Evolutionary conservation across 2,329 filamentous ascomycete genomes (phyloP).

Genomic region (Aspergillus fructus): DNA sequence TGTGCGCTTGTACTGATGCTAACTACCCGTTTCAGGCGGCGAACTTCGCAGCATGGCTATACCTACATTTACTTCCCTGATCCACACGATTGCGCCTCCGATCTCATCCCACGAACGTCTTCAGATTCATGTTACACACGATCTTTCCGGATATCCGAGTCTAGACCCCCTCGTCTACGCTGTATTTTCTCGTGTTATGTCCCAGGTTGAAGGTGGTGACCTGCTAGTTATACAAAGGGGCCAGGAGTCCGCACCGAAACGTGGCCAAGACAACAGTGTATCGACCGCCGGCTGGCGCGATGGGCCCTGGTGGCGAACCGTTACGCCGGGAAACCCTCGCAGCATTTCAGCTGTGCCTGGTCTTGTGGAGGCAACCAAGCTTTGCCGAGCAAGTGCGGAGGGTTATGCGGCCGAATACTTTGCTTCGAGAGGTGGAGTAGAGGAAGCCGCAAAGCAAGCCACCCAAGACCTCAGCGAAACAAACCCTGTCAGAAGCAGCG

Average conservation of each 20-base stretch:
- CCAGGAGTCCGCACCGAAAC: slow-evolving; percentile 73
- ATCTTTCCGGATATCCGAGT: slow-evolving; percentile 89
- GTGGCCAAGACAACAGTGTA: slow-evolving; percentile 50
- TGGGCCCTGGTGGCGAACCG: slow-evolving; percentile 87
- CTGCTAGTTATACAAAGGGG: slow-evolving; percentile 92
- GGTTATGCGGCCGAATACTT: slow-evolving; percentile 86
- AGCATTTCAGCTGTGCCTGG: slow-evolving; percentile 79
- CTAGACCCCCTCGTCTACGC: slow-evolving; percentile 89
- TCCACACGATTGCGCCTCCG: slow-evolving; percentile 92
- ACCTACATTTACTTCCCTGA: slow-evolving; percentile 90
- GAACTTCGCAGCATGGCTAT: slow-evolving; percentile 83
- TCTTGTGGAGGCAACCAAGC: slow-evolving; percentile 81
- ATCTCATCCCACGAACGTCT: slow-evolving; percentile 97
- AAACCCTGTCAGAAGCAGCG: slow-evolving; percentile 87
- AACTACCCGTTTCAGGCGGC: slow-evolving; percentile 61
- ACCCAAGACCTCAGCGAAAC: slow-evolving; percentile 75
- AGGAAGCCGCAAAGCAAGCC: slow-evolving; percentile 75
- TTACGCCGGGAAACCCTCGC: slow-evolving; percentile 61
- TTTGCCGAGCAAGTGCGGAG: slow-evolving; percentile 86
- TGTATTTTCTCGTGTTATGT: slow-evolving; percentile 93
- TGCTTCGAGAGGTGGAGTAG: slow-evolving; percentile 71
- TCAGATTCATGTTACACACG: slow-evolving; percentile 95
- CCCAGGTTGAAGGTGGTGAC: slow-evolving; percentile 97
- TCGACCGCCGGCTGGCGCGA: slow-evolving; percentile 72
- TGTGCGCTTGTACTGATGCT: background rate